phyloP scores from a whole-genome alignment of 306 rosid genomes.

The Prunus mume region DNA sequence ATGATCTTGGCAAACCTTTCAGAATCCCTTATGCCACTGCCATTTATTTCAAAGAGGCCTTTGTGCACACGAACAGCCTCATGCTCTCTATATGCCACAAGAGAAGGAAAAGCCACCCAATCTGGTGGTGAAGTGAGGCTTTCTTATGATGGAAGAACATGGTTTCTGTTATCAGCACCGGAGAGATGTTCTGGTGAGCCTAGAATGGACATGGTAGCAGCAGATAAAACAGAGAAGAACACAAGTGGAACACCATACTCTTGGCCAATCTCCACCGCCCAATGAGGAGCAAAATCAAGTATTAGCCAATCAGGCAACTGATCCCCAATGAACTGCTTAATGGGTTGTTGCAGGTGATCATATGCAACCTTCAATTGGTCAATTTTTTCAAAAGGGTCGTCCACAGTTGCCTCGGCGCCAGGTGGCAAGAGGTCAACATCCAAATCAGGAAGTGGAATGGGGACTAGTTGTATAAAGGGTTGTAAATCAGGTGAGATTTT shows the following conservation, averaged over 20 bases:
- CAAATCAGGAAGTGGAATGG: slow-evolving; percentile 14
- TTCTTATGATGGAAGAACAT: background rate
- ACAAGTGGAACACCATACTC: slow-evolving; percentile 3
- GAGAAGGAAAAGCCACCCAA: background rate
- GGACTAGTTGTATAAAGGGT: background rate
- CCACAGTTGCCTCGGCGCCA: slow-evolving; percentile 22
- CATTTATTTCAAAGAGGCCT: background rate
- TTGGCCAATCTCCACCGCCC: background rate
- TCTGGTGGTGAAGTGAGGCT: background rate
- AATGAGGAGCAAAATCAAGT: background rate
- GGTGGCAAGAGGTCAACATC: slow-evolving; percentile 3
- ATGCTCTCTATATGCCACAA: background rate
- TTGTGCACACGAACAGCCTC: background rate
- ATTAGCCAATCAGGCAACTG: slow-evolving; percentile 19
- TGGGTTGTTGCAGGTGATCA: slow-evolving; percentile 4
- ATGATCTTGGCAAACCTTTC: background rate
- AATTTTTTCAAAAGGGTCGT: slow-evolving; percentile 8
- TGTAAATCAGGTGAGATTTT: background rate
- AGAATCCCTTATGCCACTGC: background rate
- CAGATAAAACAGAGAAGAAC: background rate
- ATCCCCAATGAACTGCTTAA: slow-evolving; percentile 10
- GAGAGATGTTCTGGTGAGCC: too few species aligned
- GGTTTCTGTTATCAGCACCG: too few species aligned
- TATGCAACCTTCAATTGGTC: background rate
- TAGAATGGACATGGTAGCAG: too few species aligned